Evolutionary conservation across 352 stramenopile genomes (phyloP).

Genomic region (Phytopythium mirpurense): DNA sequence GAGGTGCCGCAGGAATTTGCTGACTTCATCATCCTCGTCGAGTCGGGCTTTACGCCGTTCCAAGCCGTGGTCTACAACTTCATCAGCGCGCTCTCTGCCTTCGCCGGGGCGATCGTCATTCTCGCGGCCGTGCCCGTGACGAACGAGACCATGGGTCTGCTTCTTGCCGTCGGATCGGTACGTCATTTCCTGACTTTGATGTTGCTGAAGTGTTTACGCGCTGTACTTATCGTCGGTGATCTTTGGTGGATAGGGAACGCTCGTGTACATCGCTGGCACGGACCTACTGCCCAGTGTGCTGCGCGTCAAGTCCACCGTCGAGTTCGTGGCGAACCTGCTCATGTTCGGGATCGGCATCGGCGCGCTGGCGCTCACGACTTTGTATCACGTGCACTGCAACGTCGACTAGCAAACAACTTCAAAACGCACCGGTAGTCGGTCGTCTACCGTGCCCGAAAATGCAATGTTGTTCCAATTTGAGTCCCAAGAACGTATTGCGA

Average conservation of each 20-base stretch:
- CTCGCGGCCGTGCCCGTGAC: slow-evolving; percentile 50
- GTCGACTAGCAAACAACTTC: no score
- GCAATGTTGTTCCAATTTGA: no score
- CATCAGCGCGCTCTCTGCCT: slow-evolving; percentile 63
- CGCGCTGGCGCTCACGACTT: slow-evolving; percentile 74
- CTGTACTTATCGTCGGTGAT: neutral
- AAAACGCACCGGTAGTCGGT: no score
- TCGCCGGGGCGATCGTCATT: slow-evolving; percentile 62
- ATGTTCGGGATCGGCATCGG: slow-evolving; percentile 64
- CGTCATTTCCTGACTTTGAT: no score
- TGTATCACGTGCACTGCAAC: slow-evolving; percentile 88
- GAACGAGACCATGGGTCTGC: slow-evolving; percentile 54
- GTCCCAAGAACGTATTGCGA: no score
- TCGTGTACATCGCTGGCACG: slow-evolving; percentile 64
- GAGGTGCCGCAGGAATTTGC: slow-evolving; percentile 85
- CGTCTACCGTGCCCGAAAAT: no score
- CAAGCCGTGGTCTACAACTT: slow-evolving; percentile 83
- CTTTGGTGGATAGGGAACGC: slow-evolving; percentile 27
- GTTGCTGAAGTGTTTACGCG: no score
- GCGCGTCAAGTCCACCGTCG: slow-evolving; percentile 31
- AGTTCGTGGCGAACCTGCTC: slow-evolving; percentile 30
- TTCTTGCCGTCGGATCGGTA: slow-evolving; percentile 73
- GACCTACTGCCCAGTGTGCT: slow-evolving; percentile 59
- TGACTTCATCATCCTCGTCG: slow-evolving; percentile 84
- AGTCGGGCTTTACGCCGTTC: slow-evolving; percentile 52